Evolutionary conservation across 2,329 filamentous ascomycete species (phyloP), one percentile per base, ranked within the genome.

Genomic region (Cercospora sojina): DNA sequence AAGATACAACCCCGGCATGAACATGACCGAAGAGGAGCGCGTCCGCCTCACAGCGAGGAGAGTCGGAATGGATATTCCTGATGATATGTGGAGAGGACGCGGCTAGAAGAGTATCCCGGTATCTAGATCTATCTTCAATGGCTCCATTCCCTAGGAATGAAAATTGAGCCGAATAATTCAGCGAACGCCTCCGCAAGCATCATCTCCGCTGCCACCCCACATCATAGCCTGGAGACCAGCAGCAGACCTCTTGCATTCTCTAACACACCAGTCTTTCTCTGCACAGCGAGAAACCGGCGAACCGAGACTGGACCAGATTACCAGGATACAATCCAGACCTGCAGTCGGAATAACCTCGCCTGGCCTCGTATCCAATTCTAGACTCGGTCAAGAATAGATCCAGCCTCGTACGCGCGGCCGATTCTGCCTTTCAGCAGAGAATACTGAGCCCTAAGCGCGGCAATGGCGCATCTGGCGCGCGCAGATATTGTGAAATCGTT

Each of bases 1-100:
- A 80, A 86, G 93, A 73, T 98, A 99, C 80, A 98, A 98, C 79
- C 93, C 93, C 0, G 93, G 93, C 18, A 92, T 96, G 88, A 87
- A 87, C 71, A 91, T 97, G 90, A 88, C 90, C 71, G 90, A 96
- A 80, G 85, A 88, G 76, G 93, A 98, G 82, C 85, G 91, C 67
- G 88, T 97, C 49, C 83, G 92, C 65, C 82, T 97, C 82, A 91
- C 91, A 62, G 95, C 95, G 8, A 84, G 92, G 79, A 87, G 91
- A 76, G 93, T 98, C 47, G 95, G 94, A 18, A 92, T 97, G 90
- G 86, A 97, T 79, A 77, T 98, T 79, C 94, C 94, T 0, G 78
- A 86, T 32, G 88, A 91, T 20, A 16, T 69, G 59, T 65, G 57
- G 56, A 55, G 64, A 5, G 62, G 65, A 35, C 53, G 53, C 2